Percentiles rank a stretch among this genome's conserved stretches.
phyloP scores from a whole-genome alignment of 2,329 filamentous ascomycete genomes.

The Monilinia aucupariae region DNA sequence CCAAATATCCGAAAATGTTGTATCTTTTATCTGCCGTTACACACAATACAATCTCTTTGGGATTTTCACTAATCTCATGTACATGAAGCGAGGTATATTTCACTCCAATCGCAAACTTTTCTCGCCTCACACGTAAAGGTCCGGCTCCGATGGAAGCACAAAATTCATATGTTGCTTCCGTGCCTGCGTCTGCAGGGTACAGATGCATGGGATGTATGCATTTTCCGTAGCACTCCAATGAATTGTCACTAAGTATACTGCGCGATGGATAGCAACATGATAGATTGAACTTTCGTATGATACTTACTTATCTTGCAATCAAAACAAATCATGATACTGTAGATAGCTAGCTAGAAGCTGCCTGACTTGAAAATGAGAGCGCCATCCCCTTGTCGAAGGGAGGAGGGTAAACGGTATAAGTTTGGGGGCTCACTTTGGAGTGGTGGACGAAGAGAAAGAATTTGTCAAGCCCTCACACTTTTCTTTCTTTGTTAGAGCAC shows the following conservation, averaged over 20 bases:
- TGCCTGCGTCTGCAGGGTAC: slow-evolving; percentile 14
- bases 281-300: slow-evolving; percentile 5
- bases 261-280: slow-evolving; percentile 12
- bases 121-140: not conserved
- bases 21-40: slow-evolving; percentile 1
- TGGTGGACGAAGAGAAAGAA: not conserved
- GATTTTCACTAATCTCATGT: slow-evolving; percentile 1
- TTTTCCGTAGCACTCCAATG: not conserved
- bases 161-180: slow-evolving; percentile 10
- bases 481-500: slow-evolving; percentile 5
- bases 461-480: slow-evolving; percentile 12
- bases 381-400: not conserved
- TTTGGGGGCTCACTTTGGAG: slow-evolving; percentile 14
- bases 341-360: slow-evolving; percentile 25
- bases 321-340: slow-evolving; percentile 18
- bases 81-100: not conserved
- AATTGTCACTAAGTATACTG: not conserved
- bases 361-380: slow-evolving; percentile 19
- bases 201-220: slow-evolving; percentile 6
- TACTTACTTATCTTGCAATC: slow-evolving; percentile 15
- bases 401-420: slow-evolving; percentile 18
- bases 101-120: not conserved
- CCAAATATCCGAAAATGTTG: not conserved
- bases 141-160: slow-evolving; percentile 5
- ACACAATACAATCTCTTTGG: not conserved